Percentiles rank a stretch among this genome's conserved stretches.
Conservation (phyloP, 2,329 filamentous ascomycete species). For the Didymella arachidicola region DNA sequence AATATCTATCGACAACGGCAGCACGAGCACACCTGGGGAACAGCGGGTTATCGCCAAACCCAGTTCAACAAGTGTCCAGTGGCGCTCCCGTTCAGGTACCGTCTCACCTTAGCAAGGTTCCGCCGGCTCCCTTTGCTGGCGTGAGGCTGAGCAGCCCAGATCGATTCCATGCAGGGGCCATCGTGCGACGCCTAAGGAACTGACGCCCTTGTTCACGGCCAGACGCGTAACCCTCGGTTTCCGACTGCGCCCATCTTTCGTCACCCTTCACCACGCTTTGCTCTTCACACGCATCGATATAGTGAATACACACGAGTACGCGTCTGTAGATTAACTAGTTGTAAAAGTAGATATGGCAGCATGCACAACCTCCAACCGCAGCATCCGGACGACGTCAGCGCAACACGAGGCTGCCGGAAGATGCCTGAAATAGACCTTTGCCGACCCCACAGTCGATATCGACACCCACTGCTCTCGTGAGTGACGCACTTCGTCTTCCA, state of each 20-base stretch:
- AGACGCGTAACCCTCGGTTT: constrained; percentile 19
- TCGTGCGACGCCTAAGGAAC: constrained; percentile 6
- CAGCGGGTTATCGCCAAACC: constrained; percentile 12
- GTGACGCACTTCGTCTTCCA: constrained; percentile 20
- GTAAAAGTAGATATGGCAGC: constrained; percentile 1
- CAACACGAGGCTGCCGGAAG: constrained; percentile 18
- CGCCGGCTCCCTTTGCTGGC: constrained; percentile 7
- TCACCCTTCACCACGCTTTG: not conserved
- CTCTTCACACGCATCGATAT: not conserved
- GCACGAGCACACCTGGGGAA: not conserved
- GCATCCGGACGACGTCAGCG: constrained; percentile 16
- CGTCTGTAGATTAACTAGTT: not conserved
- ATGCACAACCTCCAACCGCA: constrained; percentile 18
- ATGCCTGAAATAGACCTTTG: constrained; percentile 24
- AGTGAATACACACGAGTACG: constrained; percentile 5
- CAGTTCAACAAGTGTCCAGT: constrained; percentile 19
- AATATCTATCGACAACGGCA: too few relatives aligned
- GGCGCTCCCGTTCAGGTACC: constrained; percentile 18
- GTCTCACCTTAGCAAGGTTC: constrained; percentile 10
- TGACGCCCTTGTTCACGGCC: not conserved
- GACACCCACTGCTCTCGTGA: constrained; percentile 14
- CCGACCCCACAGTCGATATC: constrained; percentile 18
- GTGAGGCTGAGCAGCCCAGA: constrained; percentile 18
- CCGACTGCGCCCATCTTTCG: constrained; percentile 7
- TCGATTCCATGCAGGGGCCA: constrained; percentile 11